Percentiles rank a stretch among this genome's conserved stretches.
Conservation (phyloP, 352 stramenopile genomes). For the Phytophthora boehmeriae region DNA sequence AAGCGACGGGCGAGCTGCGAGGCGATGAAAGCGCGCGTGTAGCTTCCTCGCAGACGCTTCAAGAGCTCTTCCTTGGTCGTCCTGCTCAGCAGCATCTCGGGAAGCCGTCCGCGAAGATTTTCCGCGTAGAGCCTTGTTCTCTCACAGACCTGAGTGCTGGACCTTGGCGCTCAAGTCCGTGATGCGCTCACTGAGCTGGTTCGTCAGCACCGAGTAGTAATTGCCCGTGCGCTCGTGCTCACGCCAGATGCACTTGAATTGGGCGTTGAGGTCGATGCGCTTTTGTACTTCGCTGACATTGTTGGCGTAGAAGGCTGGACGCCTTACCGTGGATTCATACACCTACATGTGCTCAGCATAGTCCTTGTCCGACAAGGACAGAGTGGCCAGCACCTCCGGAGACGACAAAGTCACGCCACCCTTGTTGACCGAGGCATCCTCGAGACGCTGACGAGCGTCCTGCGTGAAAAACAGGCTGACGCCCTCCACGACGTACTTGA, state of each 20-base stretch:
- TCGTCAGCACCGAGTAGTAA: slow-evolving; percentile 78
- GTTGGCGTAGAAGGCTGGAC: slow-evolving; percentile 72
- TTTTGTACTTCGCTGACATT: slow-evolving; percentile 84
- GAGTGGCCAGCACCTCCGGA: slow-evolving; percentile 74
- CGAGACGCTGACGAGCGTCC: slow-evolving; percentile 93
- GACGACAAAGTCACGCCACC: slow-evolving; percentile 82
- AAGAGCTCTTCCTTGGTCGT: slow-evolving; percentile 69
- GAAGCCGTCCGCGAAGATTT: slow-evolving; percentile 82
- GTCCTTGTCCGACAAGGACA: slow-evolving; percentile 75
- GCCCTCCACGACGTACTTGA: slow-evolving; percentile 97
- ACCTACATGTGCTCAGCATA: slow-evolving; percentile 87
- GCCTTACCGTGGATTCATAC: slow-evolving; percentile 54
- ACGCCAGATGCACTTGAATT: slow-evolving; percentile 87
- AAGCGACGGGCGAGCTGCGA: slow-evolving; percentile 84
- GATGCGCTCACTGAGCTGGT: slow-evolving; percentile 82
- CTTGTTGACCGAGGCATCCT: slow-evolving; percentile 94
- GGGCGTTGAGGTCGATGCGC: slow-evolving; percentile 81
- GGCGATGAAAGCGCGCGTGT: slow-evolving; percentile 81
- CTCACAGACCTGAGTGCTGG: slow-evolving; percentile 74
- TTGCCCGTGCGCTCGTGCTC: slow-evolving; percentile 72
- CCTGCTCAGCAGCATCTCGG: slow-evolving; percentile 65
- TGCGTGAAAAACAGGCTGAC: slow-evolving; percentile 98
- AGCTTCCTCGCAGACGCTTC: slow-evolving; percentile 72
- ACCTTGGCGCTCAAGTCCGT: slow-evolving; percentile 85
- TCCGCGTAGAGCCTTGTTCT: slow-evolving; percentile 66